Conservation (phyloP, 805 yeast genomes). For the Saccharomycopsis lassenensis region DNA sequence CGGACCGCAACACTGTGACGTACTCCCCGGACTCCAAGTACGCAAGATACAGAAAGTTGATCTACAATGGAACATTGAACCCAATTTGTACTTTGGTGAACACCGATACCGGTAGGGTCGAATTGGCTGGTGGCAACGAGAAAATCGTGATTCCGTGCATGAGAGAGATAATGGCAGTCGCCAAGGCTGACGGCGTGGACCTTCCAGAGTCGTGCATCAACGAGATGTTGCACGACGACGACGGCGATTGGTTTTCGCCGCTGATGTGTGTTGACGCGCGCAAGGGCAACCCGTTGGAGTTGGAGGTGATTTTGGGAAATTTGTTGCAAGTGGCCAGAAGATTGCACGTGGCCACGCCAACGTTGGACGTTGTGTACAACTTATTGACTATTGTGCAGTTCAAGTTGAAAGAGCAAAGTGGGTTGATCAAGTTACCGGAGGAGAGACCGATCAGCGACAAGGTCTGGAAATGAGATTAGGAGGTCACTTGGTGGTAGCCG, state of each 20-base stretch:
- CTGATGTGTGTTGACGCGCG: conserved; percentile 63
- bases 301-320: conserved; percentile 64
- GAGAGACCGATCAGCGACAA: conserved; percentile 10
- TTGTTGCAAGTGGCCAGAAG: conserved; percentile 40
- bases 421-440: conserved; percentile 22
- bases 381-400: conserved; percentile 54
- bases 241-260: conserved; percentile 49
- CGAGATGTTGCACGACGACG: conserved; percentile 45
- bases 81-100: conserved; percentile 49
- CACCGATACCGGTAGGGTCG: conserved; percentile 47
- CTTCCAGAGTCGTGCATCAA: conserved; percentile 40
- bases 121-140: conserved; percentile 32
- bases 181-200: conserved; percentile 55
- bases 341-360: conserved; percentile 43
- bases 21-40: conserved; percentile 36
- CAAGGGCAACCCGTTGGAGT: conserved; percentile 58
- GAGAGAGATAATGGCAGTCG: conserved; percentile 55
- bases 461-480: conserved; percentile 3
- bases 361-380: conserved; percentile 43
- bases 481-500: too few species aligned
- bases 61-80: conserved; percentile 61
- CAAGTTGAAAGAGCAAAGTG: conserved; percentile 45
- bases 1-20: conserved; percentile 30
- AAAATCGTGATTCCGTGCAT: conserved; percentile 45
- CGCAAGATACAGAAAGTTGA: conserved; percentile 55